Evolutionary conservation across 1,139 yeast genomes (phyloP).

Genomic region (Hemisphaericaspora xylofermentans): DNA sequence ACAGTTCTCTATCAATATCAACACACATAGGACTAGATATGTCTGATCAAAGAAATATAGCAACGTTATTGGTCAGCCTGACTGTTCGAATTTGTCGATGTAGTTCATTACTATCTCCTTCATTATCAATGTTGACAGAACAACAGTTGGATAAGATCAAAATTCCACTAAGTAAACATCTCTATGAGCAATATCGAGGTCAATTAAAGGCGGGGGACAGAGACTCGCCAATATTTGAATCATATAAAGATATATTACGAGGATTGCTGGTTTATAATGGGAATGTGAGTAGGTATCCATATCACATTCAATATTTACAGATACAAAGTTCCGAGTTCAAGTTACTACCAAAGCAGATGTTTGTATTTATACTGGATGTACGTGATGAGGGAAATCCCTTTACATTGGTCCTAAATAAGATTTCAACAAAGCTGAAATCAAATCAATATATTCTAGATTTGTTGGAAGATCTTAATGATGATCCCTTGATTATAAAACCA

Average conservation of each 20-base stretch:
- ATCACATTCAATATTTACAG: slow-evolving; percentile 11
- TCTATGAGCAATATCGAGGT: slow-evolving; percentile 12
- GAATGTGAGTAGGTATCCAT: slow-evolving; percentile 5
- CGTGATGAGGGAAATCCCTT: neutral
- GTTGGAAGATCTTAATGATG: slow-evolving; percentile 14
- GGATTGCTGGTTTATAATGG: slow-evolving; percentile 10
- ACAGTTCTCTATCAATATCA: too few relatives aligned
- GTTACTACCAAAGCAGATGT: slow-evolving; percentile 12
- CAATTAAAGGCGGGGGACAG: slow-evolving; percentile 10
- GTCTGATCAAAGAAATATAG: slow-evolving; percentile 8
- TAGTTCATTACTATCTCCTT: slow-evolving; percentile 13
- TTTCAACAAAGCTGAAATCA: slow-evolving; percentile 4
- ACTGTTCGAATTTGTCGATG: slow-evolving; percentile 20
- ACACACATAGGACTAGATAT: too few relatives aligned
- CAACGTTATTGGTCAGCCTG: slow-evolving; percentile 15
- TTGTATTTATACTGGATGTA: slow-evolving; percentile 8
- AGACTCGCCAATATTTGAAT: slow-evolving; percentile 13
- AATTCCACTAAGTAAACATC: slow-evolving; percentile 13
- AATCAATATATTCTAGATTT: slow-evolving; percentile 11
- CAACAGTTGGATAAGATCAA: slow-evolving; percentile 15
- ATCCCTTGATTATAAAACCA: slow-evolving; percentile 17
- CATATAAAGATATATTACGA: slow-evolving; percentile 10
- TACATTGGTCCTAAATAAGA: slow-evolving; percentile 10
- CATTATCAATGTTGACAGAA: slow-evolving; percentile 8
- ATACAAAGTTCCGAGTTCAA: slow-evolving; percentile 7